phyloP scores from a whole-genome alignment of 2,329 filamentous ascomycete species.

The Cladosporium velox region DNA sequence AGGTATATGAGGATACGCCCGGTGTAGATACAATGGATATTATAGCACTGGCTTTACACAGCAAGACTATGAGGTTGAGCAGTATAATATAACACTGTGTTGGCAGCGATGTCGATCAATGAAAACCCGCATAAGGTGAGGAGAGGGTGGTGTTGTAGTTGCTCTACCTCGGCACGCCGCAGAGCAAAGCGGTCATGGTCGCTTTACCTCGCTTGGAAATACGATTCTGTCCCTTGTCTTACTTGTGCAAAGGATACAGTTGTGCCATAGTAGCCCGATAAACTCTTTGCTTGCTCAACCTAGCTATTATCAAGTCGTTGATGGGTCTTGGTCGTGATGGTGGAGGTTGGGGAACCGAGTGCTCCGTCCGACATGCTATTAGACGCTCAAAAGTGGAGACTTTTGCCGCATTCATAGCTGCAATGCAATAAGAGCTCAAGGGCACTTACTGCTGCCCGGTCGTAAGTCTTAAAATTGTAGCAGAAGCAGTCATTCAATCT shows the following conservation, averaged over 20 bases:
- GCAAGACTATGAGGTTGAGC: neutral
- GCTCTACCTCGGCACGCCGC: constrained; percentile 7
- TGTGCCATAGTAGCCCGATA: neutral
- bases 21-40: neutral
- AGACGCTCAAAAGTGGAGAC: constrained; percentile 4
- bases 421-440: neutral
- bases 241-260: neutral
- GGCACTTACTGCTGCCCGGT: neutral
- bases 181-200: neutral
- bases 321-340: neutral
- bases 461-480: neutral
- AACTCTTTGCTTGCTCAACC: neutral
- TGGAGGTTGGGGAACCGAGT: constrained; percentile 6
- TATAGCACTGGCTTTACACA: neutral
- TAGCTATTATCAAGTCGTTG: neutral
- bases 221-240: neutral
- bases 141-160: neutral
- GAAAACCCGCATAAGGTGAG: neutral
- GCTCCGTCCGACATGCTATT: neutral
- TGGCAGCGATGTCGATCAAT: neutral
- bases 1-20: neutral
- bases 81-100: neutral
- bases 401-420: neutral
- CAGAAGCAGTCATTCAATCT: neutral
- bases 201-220: neutral